Base-by-base conservation (phyloP, 2,329 filamentous ascomycete genomes). In the Microcyclospora pomicola region DNA sequence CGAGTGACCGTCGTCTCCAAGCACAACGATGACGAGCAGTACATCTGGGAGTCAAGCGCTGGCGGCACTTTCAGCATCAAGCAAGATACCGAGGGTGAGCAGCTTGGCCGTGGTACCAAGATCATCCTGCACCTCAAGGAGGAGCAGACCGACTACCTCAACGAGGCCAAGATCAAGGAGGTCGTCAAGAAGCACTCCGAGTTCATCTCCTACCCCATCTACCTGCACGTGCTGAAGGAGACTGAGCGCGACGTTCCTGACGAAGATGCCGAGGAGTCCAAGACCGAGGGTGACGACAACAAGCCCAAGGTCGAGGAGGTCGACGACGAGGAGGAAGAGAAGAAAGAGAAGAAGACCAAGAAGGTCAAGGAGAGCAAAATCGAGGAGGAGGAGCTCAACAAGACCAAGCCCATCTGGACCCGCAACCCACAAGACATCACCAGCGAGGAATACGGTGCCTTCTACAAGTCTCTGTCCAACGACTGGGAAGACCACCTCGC, bases 121-220 rank as follows among this genome's bases (percentile, higher is more conserved):
- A 92, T 98, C 65, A 80, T 96, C 67, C 85, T 98, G 46, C 84
- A 96, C 75, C 75, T 98, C 61, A 98, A 98, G 83, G 91, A 98
- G 56, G 91, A 98, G 78, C 91, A 98, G 76, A 74, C 73, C 50
- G 91, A 96, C 67, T 98, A 94, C 79, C 75, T 96, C 53, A 92
- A 96, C 69, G 91, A 98, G 82, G 75, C 75, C 75, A 91, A 88
- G 77, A 82, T 98, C 75, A 98, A 98, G 83, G 91, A 98, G 76
- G 88, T 98, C 52, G 87, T 98, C 75, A 96, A 96, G 86, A 98
- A 98, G 84, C 91, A 98, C 82, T 96, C 91, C 63, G 91, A 98
- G 74, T 98, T 98, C 77, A 98, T 98, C 74, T 96, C 91, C 36
- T 98, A 98, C 77, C 91, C 91, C 62, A 98, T 98, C 81, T 98